These are phyloP conservation scores for Gracilaria caudata DNA, from an alignment of 23 red algal genomes.

Conservation along the genomic window DNA sequence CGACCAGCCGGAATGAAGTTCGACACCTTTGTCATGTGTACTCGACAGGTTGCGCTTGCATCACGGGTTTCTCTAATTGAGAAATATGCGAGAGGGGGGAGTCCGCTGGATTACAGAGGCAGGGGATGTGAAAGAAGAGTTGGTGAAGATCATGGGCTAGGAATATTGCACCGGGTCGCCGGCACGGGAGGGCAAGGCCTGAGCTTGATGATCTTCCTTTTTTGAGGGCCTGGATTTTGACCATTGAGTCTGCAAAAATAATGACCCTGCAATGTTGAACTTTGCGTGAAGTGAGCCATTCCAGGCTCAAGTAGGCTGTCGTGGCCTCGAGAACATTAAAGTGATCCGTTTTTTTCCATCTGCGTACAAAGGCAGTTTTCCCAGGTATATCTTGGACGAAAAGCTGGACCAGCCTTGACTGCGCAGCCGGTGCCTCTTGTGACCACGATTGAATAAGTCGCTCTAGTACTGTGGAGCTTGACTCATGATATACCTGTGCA, in stretches of 20 bases:
- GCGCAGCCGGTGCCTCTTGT: not conserved
- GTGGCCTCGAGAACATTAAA: not conserved
- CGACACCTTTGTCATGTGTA: not conserved
- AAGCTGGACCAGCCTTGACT: not conserved
- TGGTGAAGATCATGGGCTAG: no score
- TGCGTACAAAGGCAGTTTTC: no score
- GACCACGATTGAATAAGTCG: not conserved
- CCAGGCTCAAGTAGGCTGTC: no score
- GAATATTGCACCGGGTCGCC: no score
- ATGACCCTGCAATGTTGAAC: no score
- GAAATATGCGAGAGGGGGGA: not conserved
- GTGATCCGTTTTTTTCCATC: no score
- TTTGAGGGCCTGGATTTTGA: no score
- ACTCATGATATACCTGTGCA: not conserved
- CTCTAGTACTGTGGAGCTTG: not conserved
- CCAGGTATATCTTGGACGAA: not conserved
- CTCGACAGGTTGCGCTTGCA: not conserved
- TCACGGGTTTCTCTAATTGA: not conserved
- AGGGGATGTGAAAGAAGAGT: not conserved
- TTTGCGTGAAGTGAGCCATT: no score
- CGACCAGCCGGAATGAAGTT: not conserved
- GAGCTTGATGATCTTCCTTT: no score
- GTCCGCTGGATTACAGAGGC: not conserved
- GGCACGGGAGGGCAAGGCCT: no score
- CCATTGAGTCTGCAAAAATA: no score